A percentile compares a stretch with the other conserved stretches of the same genome.
Evolutionary conservation across 2,329 filamentous ascomycete genomes (phyloP).

Genomic region (Ophiostoma sp.): DNA sequence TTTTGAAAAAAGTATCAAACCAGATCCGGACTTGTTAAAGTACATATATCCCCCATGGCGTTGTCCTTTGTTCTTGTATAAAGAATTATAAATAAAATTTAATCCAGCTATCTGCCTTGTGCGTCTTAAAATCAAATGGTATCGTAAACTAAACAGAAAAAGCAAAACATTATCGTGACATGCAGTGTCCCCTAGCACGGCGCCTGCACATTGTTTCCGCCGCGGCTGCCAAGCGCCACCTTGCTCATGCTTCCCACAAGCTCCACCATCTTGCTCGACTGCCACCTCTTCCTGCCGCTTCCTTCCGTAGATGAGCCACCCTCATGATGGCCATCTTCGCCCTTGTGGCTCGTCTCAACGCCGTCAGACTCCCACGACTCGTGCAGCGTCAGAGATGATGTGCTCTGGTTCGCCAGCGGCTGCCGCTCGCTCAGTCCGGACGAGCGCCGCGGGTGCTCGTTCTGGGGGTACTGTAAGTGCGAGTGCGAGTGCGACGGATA

Average conservation of each 20-base stretch:
- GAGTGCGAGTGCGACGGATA: too few species aligned
- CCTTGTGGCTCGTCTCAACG: background rate
- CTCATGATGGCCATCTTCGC: background rate
- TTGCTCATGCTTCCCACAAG: slow-evolving; percentile 24
- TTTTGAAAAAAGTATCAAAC: background rate
- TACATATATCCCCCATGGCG: slow-evolving; percentile 7
- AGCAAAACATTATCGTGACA: background rate
- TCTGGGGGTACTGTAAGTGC: background rate
- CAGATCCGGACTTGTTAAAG: background rate
- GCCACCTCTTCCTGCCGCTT: slow-evolving; percentile 12
- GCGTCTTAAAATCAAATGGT: background rate
- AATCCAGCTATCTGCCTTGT: background rate
- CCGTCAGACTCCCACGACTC: slow-evolving; percentile 18
- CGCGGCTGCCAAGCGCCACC: slow-evolving; percentile 20
- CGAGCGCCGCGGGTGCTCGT: background rate
- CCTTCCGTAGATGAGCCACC: background rate
- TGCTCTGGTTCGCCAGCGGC: slow-evolving; percentile 15
- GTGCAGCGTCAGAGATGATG: slow-evolving; percentile 18
- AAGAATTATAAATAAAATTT: background rate
- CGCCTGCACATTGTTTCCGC: slow-evolving; percentile 22
- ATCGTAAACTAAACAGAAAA: background rate
- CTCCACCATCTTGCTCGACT: slow-evolving; percentile 24
- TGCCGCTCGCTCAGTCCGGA: background rate
- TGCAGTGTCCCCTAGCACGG: slow-evolving; percentile 16
- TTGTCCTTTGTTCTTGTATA: background rate